Base-by-base conservation (phyloP, 2,329 filamentous ascomycete genomes). In the Xylaria sp. region DNA sequence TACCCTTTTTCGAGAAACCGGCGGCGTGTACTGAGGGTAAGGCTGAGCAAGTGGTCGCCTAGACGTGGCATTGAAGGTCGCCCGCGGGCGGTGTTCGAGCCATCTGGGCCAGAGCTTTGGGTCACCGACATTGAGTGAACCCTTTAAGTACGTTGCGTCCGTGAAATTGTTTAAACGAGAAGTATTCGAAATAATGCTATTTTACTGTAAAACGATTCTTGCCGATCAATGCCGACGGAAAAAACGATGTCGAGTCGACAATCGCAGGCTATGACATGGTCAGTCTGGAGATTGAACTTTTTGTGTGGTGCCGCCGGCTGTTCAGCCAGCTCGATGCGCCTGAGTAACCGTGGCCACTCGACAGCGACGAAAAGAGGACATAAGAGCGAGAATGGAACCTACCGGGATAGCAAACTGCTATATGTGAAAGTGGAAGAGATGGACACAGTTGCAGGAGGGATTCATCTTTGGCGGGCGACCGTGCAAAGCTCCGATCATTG, bases 21-120 rank as follows among this genome's bases (percentile, higher is more conserved):
- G 37, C 10, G 11, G 23, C 10, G 9, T 5, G 5, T 30, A 30
- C 52, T 39, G 8, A 23, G 19, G 16, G 46, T 54, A 23, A 65
- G 46, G 23, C 59, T 52, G 23, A 56, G 53, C 19, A 71, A 61
- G 18, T 67, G 64, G 47, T 69, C 68, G 2, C 69, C 69, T 30
- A 71, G 62, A 34, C 56, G 65, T 52, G 68, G 68, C 2, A 58
- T 51, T 6, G 67, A 62, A 13, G 55, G 34, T 30, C 56, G 59
- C 34, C 62, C 66, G 59, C 65, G 67, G 55, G 59, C 37, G 4
- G 65, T 63, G 9, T 60, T 59, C n/a, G 67, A 69, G 48, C 67
- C 65, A 58, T 58, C 61, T 9, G 66, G 67, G 34, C 63, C 64
- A 1, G 65, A 63, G 10, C 47, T 59, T 35, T 64, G 66, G 5